Evolutionary conservation across 129 eudicot genomes (phyloP), one percentile per base, ranked within the genome.

Genomic region (Silybum marianum): DNA sequence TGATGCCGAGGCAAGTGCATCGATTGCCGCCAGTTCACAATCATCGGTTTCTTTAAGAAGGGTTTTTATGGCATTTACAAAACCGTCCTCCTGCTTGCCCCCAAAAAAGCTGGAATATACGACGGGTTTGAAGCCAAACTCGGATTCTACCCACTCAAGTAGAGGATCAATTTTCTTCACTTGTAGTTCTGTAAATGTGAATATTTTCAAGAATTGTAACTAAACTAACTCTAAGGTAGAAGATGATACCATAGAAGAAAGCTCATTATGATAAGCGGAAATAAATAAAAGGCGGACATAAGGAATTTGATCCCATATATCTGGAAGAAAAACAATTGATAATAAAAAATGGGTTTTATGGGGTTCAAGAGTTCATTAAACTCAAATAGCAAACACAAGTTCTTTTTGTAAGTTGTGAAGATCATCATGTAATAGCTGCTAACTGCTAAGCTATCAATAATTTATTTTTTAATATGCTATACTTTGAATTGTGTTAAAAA

Each of bases 41-140:
- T 96, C 97, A 87, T 90, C 84, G 12, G 93, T 84, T 63, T 83
- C 79, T 76, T 87, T 91, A 21, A 96, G 91, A 85, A 18, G 69
- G 73, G 75, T 83, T 69, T 88, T 89, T 11, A 96, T 13, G 54
- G 97, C 96, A 18, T 86, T 87, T 22, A 84, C 85, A 51, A 96
- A 97, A 71, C 98, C 95, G 0, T 87, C 88, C 21, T 90, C 98
- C 83, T 96, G 98, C 81, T 93, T 93, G 32, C 99, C 98, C 36
- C 99, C 97, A 82, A 91, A 93, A 76, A 96, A 88, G 73, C 92
- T 88, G 71, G 99, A 83, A 84, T 93, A 85, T 21, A 96, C 91
- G 42, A 86, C 85, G 13, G 99, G 93, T 86, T 91, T 96, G 86
- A 78, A 86, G 46, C 99, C 97, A 79, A 96, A 96, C 83, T 96